These are phyloP conservation scores for Mycena venus DNA, from an alignment of 768 basidiomycete genomes.

Conservation along the genomic window DNA sequence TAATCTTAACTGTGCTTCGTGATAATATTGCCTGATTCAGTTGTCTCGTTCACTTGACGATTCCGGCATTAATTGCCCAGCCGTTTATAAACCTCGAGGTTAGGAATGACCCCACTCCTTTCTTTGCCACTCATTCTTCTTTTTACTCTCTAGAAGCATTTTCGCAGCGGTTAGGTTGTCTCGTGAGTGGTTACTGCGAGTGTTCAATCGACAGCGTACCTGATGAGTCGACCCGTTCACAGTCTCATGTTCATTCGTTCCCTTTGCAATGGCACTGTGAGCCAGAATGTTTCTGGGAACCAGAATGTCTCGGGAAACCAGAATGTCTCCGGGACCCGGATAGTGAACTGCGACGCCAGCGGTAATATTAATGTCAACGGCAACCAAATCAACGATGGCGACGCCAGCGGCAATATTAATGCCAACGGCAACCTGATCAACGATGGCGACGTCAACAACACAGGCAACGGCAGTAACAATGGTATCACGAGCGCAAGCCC, in stretches of 20 bases:
- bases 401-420: neutral
- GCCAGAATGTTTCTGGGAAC: neutral
- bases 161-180: too few relatives aligned
- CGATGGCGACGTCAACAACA: neutral
- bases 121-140: neutral
- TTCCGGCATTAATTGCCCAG: neutral
- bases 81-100: too few relatives aligned
- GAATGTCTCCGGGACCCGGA: too few relatives aligned
- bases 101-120: neutral
- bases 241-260: neutral
- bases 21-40: neutral
- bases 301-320: too few relatives aligned
- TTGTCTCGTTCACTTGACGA: neutral
- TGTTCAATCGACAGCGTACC: neutral
- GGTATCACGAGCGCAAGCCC: neutral
- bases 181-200: neutral
- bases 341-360: too few relatives aligned
- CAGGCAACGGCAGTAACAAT: neutral
- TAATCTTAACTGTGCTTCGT: neutral
- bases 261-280: conserved; percentile 36
- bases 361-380: too few relatives aligned
- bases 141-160: neutral
- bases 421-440: too few relatives aligned
- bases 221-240: neutral
- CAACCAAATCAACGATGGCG: too few relatives aligned